These are phyloP conservation scores for Thalassiosira livingstoniorum DNA, from an alignment of 352 stramenopile species.

Conservation along the genomic window DNA sequence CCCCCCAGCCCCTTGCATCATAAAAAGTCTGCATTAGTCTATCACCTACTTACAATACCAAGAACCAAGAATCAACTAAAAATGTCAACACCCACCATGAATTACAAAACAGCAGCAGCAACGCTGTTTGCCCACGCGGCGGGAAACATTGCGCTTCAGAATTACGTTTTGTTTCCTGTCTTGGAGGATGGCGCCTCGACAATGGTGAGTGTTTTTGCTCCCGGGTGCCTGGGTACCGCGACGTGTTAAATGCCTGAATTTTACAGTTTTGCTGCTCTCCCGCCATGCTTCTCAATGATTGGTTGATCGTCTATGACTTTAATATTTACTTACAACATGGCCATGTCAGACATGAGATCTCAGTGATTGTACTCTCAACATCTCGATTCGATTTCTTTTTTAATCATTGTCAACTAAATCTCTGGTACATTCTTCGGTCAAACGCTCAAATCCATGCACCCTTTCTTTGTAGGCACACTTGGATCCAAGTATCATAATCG, in stretches of 20 bases:
- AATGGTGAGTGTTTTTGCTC: conserved; percentile 27
- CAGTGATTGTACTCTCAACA: neutral
- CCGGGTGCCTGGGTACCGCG: neutral
- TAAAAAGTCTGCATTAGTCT: too few relatives aligned
- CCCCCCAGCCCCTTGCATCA: too few relatives aligned
- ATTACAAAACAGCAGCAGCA: too few relatives aligned
- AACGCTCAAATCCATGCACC: neutral
- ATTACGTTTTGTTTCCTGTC: conserved; percentile 29
- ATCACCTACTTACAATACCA: too few relatives aligned
- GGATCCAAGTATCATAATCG: conserved; percentile 54
- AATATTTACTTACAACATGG: neutral
- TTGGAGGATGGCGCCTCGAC: conserved; percentile 37
- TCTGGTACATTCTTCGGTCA: neutral
- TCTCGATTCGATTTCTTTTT: neutral
- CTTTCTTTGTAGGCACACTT: conserved; percentile 37
- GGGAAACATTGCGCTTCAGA: conserved; percentile 30
- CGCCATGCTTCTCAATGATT: conserved; percentile 4
- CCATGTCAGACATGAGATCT: neutral
- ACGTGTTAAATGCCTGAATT: neutral
- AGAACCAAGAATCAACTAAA: too few relatives aligned
- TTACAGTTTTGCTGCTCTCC: neutral
- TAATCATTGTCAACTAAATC: neutral
- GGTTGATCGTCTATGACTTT: neutral
- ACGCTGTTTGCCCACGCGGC: conserved; percentile 30
- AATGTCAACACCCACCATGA: too few relatives aligned